Base-by-base conservation (phyloP, 2,329 filamentous ascomycete species). In the Exophiala alcalophila region DNA sequence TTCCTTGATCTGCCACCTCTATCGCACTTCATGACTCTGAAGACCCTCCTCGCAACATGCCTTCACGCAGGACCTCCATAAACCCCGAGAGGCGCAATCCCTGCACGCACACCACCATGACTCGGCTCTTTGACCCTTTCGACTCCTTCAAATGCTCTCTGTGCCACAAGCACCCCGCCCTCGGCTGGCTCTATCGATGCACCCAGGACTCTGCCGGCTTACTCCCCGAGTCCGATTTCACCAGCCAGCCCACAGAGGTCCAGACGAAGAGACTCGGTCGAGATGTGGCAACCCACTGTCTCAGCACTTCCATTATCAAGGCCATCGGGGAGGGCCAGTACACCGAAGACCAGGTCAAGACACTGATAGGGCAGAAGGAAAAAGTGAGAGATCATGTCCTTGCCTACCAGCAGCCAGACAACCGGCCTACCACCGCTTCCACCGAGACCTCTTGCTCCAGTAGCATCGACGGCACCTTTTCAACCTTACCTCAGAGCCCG, bases 141-240 rank as follows among this genome's bases (percentile, higher is more conserved):
- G 74, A 73, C 23, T 44, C 64, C 14, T 59, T 70, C 19, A 57
- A 61, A 12, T 92, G 86, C 64, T 64, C 72, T 5, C 58, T 71
- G 16, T 92, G 86, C 56, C 66, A 67, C 26, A 65, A 66, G 27
- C 61, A 63, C 1, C 76, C 82, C 0, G 64, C 71, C 11, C 70
- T 82, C 39, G 84, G 84, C 18, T 92, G 83, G 77, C 65, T 92
- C 15, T 92, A 86, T 61, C 71, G 75, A 46, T 92, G 87, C 62
- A 76, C 73, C 9, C 78, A 86, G 59, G 84, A 89, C 55, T 67
- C 67, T 8, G 70, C 77, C 20, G 58, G 65, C 11, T 54, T 68
- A 27, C 56, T 75, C 20, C 61, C 67, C 12, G 62, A 68, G 28
- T 42, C 47, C 9, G 49, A 53, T 24, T 53, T 56, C 37, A 40